Percentiles rank a stretch among this genome's conserved stretches.
phyloP scores from a whole-genome alignment of 441 rosid species.

The Croton laevigatus region DNA sequence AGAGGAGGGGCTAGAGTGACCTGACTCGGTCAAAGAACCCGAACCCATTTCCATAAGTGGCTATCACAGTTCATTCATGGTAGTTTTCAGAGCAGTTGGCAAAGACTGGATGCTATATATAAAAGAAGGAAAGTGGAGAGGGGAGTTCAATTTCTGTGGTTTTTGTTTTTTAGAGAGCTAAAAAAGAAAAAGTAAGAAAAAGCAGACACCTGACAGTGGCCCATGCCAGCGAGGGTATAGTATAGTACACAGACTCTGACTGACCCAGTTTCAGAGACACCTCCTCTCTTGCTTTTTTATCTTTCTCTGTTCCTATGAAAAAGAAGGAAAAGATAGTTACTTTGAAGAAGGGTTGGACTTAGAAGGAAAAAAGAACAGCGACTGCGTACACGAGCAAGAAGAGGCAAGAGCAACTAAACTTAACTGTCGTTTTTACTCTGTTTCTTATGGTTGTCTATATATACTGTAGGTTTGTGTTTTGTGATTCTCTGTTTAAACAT shows the following conservation, averaged over 20 bases:
- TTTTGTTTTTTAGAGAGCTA: too few species aligned
- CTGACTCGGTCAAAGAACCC: conserved; percentile 43
- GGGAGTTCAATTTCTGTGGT: not conserved
- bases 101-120: not conserved
- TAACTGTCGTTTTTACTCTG: conserved; percentile 8
- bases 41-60: conserved; percentile 52
- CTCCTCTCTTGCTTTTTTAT: not conserved
- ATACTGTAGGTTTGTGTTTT: not conserved
- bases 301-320: not conserved
- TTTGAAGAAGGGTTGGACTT: not conserved
- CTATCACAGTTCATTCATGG: conserved; percentile 21
- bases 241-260: conserved; percentile 8
- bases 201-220: conserved; percentile 22
- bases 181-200: conserved; percentile 7
- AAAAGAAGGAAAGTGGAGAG: not conserved
- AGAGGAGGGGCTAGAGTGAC: conserved; percentile 30
- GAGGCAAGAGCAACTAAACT: conserved; percentile 4
- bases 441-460: not conserved
- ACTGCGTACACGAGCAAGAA: not conserved
- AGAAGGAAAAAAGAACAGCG: too few species aligned
- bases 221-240: conserved; percentile 11
- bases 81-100: conserved; percentile 2
- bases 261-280: conserved; percentile 3
- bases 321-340: not conserved
- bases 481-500: not conserved